Evolutionary conservation across 371 early-diverging fungal species (phyloP).

Genomic region (Zopfochytrium polystomum): DNA sequence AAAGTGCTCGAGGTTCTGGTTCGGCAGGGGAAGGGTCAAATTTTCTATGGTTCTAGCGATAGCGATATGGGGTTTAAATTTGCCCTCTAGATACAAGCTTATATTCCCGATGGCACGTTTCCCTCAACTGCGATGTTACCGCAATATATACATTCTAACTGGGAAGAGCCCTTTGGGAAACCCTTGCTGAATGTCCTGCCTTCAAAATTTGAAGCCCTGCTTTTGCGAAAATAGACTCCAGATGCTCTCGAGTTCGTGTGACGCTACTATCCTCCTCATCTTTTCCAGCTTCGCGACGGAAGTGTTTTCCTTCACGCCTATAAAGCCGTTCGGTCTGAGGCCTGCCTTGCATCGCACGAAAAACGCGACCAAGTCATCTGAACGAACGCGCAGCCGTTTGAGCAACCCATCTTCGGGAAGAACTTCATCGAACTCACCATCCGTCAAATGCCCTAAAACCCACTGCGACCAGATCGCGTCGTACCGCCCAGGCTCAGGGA

Average conservation of each 20-base stretch:
- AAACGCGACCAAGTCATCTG: slow-evolving; percentile 80
- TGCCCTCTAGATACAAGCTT: no score
- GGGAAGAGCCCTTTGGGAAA: slow-evolving; percentile 78
- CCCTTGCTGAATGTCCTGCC: slow-evolving; percentile 68
- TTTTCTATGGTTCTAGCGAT: slow-evolving; percentile 71
- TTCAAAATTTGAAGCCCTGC: slow-evolving; percentile 72
- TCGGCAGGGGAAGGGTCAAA: slow-evolving; percentile 74
- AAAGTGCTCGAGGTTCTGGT: slow-evolving; percentile 74
- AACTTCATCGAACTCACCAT: slow-evolving; percentile 30
- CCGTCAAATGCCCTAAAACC: slow-evolving; percentile 68
- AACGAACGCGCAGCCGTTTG: background rate
- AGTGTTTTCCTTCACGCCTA: slow-evolving; percentile 90
- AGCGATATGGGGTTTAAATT: slow-evolving; percentile 87
- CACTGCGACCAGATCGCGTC: slow-evolving; percentile 96
- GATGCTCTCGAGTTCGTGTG: slow-evolving; percentile 68
- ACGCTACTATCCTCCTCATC: slow-evolving; percentile 85
- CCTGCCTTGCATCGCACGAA: slow-evolving; percentile 75
- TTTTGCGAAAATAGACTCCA: slow-evolving; percentile 64
- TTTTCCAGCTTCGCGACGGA: slow-evolving; percentile 57
- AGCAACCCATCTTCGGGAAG: background rate
- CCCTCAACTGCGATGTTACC: no score
- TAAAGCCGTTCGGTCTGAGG: slow-evolving; percentile 69
- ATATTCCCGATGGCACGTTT: no score
- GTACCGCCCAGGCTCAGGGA: slow-evolving; percentile 67
- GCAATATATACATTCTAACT: slow-evolving; percentile 72